Conservation (phyloP, 2,329 filamentous ascomycete species). For the Dactylellina parvicollis region DNA sequence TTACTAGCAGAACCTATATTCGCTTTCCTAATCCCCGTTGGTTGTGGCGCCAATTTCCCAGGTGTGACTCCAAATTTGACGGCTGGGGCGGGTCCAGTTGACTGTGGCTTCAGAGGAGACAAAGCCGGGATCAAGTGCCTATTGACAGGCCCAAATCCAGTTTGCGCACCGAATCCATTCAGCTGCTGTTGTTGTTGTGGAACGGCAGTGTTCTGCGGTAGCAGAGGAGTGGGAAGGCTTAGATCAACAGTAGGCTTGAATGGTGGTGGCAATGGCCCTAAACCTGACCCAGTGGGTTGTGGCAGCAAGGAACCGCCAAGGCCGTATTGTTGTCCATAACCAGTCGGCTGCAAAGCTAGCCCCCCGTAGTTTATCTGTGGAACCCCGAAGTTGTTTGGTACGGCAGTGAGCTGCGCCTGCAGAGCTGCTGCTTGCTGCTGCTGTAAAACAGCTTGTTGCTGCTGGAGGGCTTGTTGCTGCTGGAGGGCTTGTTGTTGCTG, state of each 20-base stretch:
- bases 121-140: slow-evolving; percentile 67
- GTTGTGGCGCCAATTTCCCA: slow-evolving; percentile 79
- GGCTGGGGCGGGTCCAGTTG: slow-evolving; percentile 85
- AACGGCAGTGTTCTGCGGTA: slow-evolving; percentile 64
- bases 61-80: slow-evolving; percentile 85
- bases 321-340: slow-evolving; percentile 66
- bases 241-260: slow-evolving; percentile 68
- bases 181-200: slow-evolving; percentile 59
- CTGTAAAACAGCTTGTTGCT: slow-evolving; percentile 68
- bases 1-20: slow-evolving; percentile 96
- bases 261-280: slow-evolving; percentile 71
- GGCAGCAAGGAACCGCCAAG: slow-evolving; percentile 63
- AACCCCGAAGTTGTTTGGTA: slow-evolving; percentile 57
- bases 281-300: slow-evolving; percentile 63
- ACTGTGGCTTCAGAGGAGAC: slow-evolving; percentile 76
- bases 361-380: slow-evolving; percentile 59
- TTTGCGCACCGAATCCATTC: slow-evolving; percentile 65
- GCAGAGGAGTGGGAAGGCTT: slow-evolving; percentile 61
- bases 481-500: slow-evolving; percentile 65
- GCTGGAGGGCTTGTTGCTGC: slow-evolving; percentile 63
- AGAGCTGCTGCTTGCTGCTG: slow-evolving; percentile 58
- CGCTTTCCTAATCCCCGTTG: slow-evolving; percentile 80
- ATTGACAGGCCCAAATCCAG: slow-evolving; percentile 65
- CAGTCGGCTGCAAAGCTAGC: slow-evolving; percentile 64
- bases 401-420: slow-evolving; percentile 56